Evolutionary conservation across 1,284 basidiomycete species (phyloP), one percentile per base, ranked within the genome.

Genomic region (Boletus albobrunnescens): DNA sequence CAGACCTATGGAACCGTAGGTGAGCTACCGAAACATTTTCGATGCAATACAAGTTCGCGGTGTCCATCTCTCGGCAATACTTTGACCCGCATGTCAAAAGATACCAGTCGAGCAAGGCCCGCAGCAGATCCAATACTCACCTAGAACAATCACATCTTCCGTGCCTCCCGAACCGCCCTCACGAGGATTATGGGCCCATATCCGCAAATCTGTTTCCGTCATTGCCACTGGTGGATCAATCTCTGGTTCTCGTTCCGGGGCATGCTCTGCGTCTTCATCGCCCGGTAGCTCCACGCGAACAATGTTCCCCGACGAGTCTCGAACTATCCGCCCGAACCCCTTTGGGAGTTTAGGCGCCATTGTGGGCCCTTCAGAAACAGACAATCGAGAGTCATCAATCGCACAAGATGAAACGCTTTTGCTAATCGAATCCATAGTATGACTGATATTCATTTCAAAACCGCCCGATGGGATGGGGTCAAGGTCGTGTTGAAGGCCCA

Each of bases 281-380:
- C 79, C 80, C 14, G 76, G 70, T 50, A 96, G 68, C 61, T 94
- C 81, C 38, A 97, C 76, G 50, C 83, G 78, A 32, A 94, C 61
- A 28, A 95, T 75, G 55, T 87, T 87, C 28, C 94, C 95, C 4
- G 78, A 72, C 37, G 77, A 84, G 66, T 97, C 94, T 36, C 93
- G 78, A 44, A 94, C 70, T 55, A 99, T 94, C 55, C 82, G 79
- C 13, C 92, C 95, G 64, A 84, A 87, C 7, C 90, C 87, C 58
- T 75, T 80, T n/a, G 78, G 82, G 37, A 86, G 70, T 22, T 46
- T 47, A 42, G 55, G 49, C 23, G 39, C 37, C 22, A n/a, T 24
- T 3, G 17, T 6, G 3, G 16, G 12, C 11, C 14, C 24, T 35
- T 54, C 43, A 22, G 55, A 33, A 33, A 16, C 20, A 35, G 44